Conservation (phyloP, 225 moss, liverwort and hornwort genomes). For the Physcomitrium patens region DNA sequence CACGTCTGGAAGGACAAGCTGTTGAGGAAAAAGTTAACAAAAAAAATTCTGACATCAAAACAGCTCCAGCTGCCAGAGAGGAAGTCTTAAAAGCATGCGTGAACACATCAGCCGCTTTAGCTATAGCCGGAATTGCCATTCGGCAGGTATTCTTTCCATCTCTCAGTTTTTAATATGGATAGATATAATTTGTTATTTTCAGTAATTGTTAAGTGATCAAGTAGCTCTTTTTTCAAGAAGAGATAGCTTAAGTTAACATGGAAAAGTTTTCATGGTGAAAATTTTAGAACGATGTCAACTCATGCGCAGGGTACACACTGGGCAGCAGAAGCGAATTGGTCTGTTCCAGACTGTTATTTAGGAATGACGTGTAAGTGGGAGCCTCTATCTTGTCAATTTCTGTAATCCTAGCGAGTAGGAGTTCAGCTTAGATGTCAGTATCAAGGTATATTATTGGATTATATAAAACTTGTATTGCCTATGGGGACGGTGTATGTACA, state of each 20-base stretch:
- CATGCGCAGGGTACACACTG: conserved; percentile 61
- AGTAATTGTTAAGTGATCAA: conserved; percentile 9
- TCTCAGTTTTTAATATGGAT: neutral
- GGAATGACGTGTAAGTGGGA: conserved; percentile 66
- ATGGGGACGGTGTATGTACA: neutral
- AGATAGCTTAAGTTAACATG: neutral
- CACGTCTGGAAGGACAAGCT: conserved; percentile 17
- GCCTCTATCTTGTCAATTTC: neutral
- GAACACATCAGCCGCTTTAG: conserved; percentile 65
- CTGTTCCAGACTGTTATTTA: conserved; percentile 60
- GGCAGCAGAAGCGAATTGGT: conserved; percentile 66
- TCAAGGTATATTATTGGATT: no score
- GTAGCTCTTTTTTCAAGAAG: conserved; percentile 10
- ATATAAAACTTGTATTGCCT: neutral
- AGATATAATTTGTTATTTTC: no score
- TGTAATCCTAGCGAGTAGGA: conserved; percentile 15
- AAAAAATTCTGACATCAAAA: conserved; percentile 12
- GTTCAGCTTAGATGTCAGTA: neutral
- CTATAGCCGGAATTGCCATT: conserved; percentile 52
- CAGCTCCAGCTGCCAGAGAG: conserved; percentile 28
- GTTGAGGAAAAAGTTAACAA: conserved; percentile 25
- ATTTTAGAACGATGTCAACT: neutral
- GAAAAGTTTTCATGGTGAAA: conserved; percentile 8
- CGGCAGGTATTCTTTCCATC: conserved; percentile 57
- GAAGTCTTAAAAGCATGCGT: conserved; percentile 73